Evolutionary conservation across 78 protist species (phyloP).

Genomic region (Protostelium mycophagum): DNA sequence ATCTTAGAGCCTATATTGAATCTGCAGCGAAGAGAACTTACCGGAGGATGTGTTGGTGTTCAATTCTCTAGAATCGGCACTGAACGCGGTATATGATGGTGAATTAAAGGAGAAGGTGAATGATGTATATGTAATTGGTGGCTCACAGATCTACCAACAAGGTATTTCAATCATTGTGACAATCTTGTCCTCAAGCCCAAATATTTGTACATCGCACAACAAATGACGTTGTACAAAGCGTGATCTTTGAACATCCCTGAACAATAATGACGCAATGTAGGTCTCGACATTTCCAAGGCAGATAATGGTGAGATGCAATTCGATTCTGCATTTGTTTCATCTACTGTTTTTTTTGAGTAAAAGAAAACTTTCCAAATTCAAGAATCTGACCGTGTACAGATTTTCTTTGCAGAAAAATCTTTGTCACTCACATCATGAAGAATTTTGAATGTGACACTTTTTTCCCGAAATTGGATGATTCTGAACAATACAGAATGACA

Average conservation of each 20-base stretch:
- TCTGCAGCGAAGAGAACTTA: not conserved
- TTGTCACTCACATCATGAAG: not conserved
- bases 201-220: no score
- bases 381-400: not conserved
- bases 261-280: no score
- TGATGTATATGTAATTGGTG: not conserved
- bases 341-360: no score
- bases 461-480: not conserved
- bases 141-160: not conserved
- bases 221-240: no score
- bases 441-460: not conserved
- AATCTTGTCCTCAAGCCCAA: not conserved
- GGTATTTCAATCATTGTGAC: not conserved
- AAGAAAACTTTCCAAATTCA: no score
- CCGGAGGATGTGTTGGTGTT: not conserved
- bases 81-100: not conserved
- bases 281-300: not conserved
- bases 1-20: not conserved
- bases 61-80: not conserved
- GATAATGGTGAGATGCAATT: not conserved
- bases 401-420: not conserved
- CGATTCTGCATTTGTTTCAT: no score
- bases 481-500: no score
- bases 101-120: not conserved
- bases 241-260: no score